Base-by-base conservation (phyloP, 805 yeast genomes). In the Wickerhamiella siamensis region DNA sequence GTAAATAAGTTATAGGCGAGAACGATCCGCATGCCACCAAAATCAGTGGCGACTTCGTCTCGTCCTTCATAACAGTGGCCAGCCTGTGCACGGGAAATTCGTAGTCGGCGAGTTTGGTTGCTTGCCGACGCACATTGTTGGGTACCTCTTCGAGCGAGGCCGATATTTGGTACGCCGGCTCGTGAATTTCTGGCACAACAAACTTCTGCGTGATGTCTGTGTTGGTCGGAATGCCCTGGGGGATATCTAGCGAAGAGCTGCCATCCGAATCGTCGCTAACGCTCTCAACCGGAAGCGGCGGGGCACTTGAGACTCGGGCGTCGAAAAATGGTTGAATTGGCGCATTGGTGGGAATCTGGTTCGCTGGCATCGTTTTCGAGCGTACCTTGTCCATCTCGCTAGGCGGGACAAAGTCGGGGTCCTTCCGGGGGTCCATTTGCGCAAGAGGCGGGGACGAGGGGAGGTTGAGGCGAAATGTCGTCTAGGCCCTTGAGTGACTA, bases 71-170 rank as follows among this genome's bases (percentile, higher is more conserved):
- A 42, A 70, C 70, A 19, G 76, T 74, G 24, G 83, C 79, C 41
- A 88, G 66, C 45, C 97, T 66, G 62, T 91, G 97, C 1, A 80
- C 73, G 2, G 98, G 98, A 60, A 91, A 91, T 43, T 66, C 60
- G 62, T 91, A 91, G 38, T 74, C 71, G 12, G 70, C 72, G 20
- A 87, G 61, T 10, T 62, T 63, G 47, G 74, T 75, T 1, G 97
- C 87, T 61, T 91, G 98, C 47, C 98, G 72, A 38, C 75, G 77
- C 41, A 91, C 74, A 1, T 97, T 96, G 52, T 82, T 87, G 0
- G 98, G 98, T 10, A 91, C 95, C 61, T 91, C 98, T 59, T 91
- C 98, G 45, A 91, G 69, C 55, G 87, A 95, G 0, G 96, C 97
- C 40, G 83, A 79, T 54, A 43, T 51, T 19, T 47, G 43, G 43